Evolutionary conservation across 768 basidiomycete genomes (phyloP).

Genomic region (Suillus cothurnatus): DNA sequence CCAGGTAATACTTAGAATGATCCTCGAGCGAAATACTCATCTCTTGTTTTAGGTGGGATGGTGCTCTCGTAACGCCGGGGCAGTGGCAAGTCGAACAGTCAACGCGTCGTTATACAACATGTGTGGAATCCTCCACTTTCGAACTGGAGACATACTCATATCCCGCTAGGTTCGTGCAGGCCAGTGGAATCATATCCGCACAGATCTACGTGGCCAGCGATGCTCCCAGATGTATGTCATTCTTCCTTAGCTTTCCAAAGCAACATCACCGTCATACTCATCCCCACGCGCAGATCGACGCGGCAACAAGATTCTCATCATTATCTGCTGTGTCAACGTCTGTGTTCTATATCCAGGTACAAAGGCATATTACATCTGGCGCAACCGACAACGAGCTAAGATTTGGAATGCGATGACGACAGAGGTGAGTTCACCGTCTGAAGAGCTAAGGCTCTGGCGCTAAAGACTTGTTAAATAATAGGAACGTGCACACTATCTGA

Average conservation of each 20-base stretch:
- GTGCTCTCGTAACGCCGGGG: slow-evolving; percentile 63
- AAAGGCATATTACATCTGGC: slow-evolving; percentile 59
- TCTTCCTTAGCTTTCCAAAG: neutral
- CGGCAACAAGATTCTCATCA: slow-evolving; percentile 60
- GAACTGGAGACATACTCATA: neutral
- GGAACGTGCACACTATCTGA: slow-evolving; percentile 58
- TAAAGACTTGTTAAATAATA: slow-evolving; percentile 19
- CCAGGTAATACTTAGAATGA: slow-evolving; percentile 30
- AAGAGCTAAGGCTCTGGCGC: neutral
- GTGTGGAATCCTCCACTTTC: slow-evolving; percentile 20
- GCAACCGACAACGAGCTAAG: slow-evolving; percentile 54
- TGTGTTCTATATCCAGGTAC: slow-evolving; percentile 54
- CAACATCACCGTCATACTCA: neutral
- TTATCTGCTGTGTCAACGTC: slow-evolving; percentile 51
- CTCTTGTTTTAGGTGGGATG: slow-evolving; percentile 43
- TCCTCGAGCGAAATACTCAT: neutral
- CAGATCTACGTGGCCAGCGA: slow-evolving; percentile 63
- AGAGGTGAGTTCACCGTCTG: slow-evolving; percentile 35
- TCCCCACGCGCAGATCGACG: slow-evolving; percentile 43
- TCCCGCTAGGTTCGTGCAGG: slow-evolving; percentile 43
- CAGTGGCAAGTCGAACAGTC: slow-evolving; percentile 60
- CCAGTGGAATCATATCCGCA: slow-evolving; percentile 44
- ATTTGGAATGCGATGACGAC: slow-evolving; percentile 60
- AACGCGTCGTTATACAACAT: slow-evolving; percentile 64
- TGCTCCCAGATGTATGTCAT: slow-evolving; percentile 51